phyloP scores from a whole-genome alignment of 106 monocot genomes.

The Acorus gramineus region DNA sequence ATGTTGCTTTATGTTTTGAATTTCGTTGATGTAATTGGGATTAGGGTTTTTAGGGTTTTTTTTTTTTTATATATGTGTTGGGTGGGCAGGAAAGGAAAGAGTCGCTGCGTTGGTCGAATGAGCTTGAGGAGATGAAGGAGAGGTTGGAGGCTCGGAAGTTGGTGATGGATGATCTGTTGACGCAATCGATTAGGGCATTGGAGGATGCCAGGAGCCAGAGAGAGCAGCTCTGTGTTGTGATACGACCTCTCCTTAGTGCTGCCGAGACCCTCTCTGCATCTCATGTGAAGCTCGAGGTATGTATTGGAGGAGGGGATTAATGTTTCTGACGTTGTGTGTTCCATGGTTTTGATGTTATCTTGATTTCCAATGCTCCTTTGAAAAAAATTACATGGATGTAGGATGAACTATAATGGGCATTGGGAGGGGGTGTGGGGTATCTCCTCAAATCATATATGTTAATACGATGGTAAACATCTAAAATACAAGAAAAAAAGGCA shows the following conservation, averaged over 20 bases:
- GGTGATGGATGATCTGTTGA: slow-evolving; percentile 29
- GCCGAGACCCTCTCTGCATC: slow-evolving; percentile 52
- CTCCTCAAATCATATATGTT: too few relatives aligned
- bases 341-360: too few relatives aligned
- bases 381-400: too few relatives aligned
- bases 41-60: slow-evolving; percentile 2
- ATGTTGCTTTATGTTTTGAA: background rate
- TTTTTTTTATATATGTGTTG: background rate
- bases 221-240: slow-evolving; percentile 52
- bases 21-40: too few relatives aligned
- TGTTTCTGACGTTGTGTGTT: too few relatives aligned
- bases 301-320: background rate
- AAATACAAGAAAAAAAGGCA: too few relatives aligned
- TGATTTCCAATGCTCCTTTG: too few relatives aligned
- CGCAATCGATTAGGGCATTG: slow-evolving; percentile 33
- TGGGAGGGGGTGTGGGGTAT: too few relatives aligned
- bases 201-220: slow-evolving; percentile 34
- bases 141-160: slow-evolving; percentile 48
- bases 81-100: slow-evolving; percentile 43
- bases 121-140: slow-evolving; percentile 61
- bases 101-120: slow-evolving; percentile 48
- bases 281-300: slow-evolving; percentile 63
- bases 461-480: too few relatives aligned
- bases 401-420: too few relatives aligned
- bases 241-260: slow-evolving; percentile 50